Percentiles rank a stretch among this genome's conserved stretches.
Conservation (phyloP, 331 rosid species). For the Cydonia oblonga region DNA sequence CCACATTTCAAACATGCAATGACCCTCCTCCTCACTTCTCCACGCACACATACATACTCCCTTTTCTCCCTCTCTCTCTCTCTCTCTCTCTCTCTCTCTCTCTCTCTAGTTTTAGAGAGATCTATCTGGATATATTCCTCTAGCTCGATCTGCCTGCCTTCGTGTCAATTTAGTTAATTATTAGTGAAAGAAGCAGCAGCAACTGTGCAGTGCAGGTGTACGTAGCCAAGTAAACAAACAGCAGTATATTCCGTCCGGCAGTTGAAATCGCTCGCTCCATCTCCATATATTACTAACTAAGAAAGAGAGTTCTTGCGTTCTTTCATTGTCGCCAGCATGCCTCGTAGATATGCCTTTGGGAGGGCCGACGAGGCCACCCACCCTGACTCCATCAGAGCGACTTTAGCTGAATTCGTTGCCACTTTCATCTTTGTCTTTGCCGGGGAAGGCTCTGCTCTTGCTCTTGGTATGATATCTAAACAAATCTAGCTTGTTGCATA, state of each 20-base stretch:
- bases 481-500: not conserved
- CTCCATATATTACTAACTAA: not conserved
- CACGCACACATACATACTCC: not conserved
- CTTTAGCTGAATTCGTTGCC: conserved; percentile 74
- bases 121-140: not conserved
- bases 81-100: not conserved
- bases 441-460: conserved; percentile 87
- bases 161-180: not conserved
- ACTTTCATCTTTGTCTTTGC: conserved; percentile 86
- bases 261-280: not conserved
- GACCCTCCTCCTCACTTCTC: not conserved
- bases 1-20: conserved; percentile 62
- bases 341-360: conserved; percentile 68
- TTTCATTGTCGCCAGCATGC: not conserved
- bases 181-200: not conserved
- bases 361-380: conserved; percentile 49
- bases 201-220: not conserved
- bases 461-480: conserved; percentile 35
- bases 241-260: not conserved
- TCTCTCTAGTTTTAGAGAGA: not conserved
- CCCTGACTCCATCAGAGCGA: conserved; percentile 49
- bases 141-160: not conserved
- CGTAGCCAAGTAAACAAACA: not conserved
- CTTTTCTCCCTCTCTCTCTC: not conserved
- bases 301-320: not conserved